Evolutionary conservation across 192 early-diverging fungal genomes (phyloP).

Genomic region (Mortierella alpina): DNA sequence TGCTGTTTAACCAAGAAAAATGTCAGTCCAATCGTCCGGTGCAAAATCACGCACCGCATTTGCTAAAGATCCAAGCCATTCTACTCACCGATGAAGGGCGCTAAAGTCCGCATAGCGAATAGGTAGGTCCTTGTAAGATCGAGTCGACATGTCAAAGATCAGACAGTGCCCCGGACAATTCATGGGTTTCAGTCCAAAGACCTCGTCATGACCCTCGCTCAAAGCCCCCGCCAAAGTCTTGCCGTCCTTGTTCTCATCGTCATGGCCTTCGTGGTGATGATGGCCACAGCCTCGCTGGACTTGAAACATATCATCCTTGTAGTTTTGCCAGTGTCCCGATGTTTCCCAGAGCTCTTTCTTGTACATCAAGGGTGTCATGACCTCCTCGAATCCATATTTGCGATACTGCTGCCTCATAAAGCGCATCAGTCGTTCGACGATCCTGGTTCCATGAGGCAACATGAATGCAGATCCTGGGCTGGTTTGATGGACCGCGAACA

Average conservation of each 20-base stretch:
- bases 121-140: slow-evolving; percentile 91
- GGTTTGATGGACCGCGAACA: slow-evolving; percentile 77
- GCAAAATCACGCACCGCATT: background rate
- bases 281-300: slow-evolving; percentile 59
- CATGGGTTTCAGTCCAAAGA: slow-evolving; percentile 96
- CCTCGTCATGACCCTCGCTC: slow-evolving; percentile 59
- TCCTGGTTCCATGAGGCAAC: slow-evolving; percentile 82
- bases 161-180: slow-evolving; percentile 98
- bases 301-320: slow-evolving; percentile 94
- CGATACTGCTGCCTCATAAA: slow-evolving; percentile 83
- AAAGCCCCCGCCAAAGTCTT: background rate
- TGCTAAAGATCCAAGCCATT: background rate
- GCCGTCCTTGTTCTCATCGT: slow-evolving; percentile 3
- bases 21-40: background rate
- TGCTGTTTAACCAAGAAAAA: slow-evolving; percentile 58
- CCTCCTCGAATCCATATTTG: slow-evolving; percentile 85
- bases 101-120: slow-evolving; percentile 93
- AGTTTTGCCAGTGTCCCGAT: slow-evolving; percentile 96
- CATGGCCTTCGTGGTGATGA: slow-evolving; percentile 13
- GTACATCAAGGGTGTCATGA: slow-evolving; percentile 92
- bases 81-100: slow-evolving; percentile 85
- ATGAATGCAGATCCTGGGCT: slow-evolving; percentile 82
- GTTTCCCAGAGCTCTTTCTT: slow-evolving; percentile 94
- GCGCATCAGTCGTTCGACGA: slow-evolving; percentile 80
- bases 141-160: slow-evolving; percentile 82